Percentiles rank a stretch among this genome's conserved stretches.
Conservation (phyloP, 352 stramenopile species). For the Pythium diclinum region DNA sequence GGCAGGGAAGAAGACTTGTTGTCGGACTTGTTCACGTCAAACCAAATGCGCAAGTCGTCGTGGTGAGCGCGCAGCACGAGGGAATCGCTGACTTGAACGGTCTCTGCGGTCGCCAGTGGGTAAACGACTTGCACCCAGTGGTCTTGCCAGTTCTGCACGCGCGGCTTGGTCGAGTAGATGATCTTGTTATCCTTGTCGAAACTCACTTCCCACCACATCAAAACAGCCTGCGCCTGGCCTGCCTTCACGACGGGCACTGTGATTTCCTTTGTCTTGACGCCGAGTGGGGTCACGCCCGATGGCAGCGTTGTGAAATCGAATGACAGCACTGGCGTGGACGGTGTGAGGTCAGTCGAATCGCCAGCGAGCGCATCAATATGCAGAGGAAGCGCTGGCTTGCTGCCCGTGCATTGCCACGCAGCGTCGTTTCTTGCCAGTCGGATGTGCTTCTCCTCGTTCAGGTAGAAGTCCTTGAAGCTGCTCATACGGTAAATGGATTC, state of each 20-base stretch:
- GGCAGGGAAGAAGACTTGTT: slow-evolving; percentile 15
- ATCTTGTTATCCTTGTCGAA: slow-evolving; percentile 50
- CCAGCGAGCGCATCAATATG: slow-evolving; percentile 50
- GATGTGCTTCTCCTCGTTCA: slow-evolving; percentile 31
- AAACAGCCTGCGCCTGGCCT: slow-evolving; percentile 55
- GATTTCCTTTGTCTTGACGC: slow-evolving; percentile 35
- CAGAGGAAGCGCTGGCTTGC: slow-evolving; percentile 58
- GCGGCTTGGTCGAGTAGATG: slow-evolving; percentile 66
- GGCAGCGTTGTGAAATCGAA: slow-evolving; percentile 62
- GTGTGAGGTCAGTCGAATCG: slow-evolving; percentile 42
- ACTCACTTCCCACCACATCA: slow-evolving; percentile 82
- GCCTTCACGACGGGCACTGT: slow-evolving; percentile 31
- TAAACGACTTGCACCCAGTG: slow-evolving; percentile 83
- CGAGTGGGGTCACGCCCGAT: slow-evolving; percentile 17
- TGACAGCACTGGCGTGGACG: slow-evolving; percentile 40
- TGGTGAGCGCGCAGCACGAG: slow-evolving; percentile 57
- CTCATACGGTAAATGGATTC: slow-evolving; percentile 68
- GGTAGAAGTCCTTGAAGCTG: slow-evolving; percentile 36
- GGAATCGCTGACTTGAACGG: slow-evolving; percentile 22
- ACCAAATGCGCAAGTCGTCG: slow-evolving; percentile 79
- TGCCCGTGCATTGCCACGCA: slow-evolving; percentile 60
- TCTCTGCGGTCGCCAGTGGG: slow-evolving; percentile 39
- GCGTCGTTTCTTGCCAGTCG: slow-evolving; percentile 51
- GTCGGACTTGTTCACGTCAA: slow-evolving; percentile 43
- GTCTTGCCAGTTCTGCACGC: slow-evolving; percentile 77